Percentiles rank a stretch among this genome's conserved stretches.
Evolutionary conservation across 2,329 filamentous ascomycete species (phyloP).

Genomic region (Monilinia aucupariae): DNA sequence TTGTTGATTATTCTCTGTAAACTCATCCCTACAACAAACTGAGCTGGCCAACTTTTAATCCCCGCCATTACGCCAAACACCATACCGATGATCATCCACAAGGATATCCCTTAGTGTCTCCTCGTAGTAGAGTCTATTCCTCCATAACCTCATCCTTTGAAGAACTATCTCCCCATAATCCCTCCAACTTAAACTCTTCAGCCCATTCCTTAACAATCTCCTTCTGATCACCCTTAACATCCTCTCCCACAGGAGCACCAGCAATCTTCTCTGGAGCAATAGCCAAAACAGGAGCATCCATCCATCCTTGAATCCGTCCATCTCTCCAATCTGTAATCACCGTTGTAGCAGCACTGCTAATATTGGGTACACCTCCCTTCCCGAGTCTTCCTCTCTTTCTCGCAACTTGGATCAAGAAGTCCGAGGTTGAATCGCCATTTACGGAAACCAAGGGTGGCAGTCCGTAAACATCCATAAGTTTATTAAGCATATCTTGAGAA

Average conservation of each 20-base stretch:
- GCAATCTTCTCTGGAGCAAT: slow-evolving; percentile 40
- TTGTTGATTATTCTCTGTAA: slow-evolving; percentile 6
- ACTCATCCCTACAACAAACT: slow-evolving; percentile 2
- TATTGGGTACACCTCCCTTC: slow-evolving; percentile 83
- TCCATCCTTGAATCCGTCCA: slow-evolving; percentile 89
- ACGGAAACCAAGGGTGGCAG: slow-evolving; percentile 70
- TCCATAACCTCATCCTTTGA: slow-evolving; percentile 30
- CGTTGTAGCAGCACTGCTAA: slow-evolving; percentile 80
- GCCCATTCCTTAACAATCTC: slow-evolving; percentile 90
- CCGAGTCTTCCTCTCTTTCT: slow-evolving; percentile 86
- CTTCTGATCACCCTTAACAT: slow-evolving; percentile 62
- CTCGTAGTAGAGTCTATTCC: slow-evolving; percentile 21
- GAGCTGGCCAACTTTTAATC: slow-evolving; percentile 8
- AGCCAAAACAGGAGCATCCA: slow-evolving; percentile 65
- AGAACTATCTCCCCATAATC: slow-evolving; percentile 70
- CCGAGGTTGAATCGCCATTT: slow-evolving; percentile 72
- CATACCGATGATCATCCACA: slow-evolving; percentile 9
- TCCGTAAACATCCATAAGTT: slow-evolving; percentile 78
- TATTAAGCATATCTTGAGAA: slow-evolving; percentile 67
- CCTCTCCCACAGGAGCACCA: slow-evolving; percentile 40
- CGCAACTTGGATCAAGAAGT: slow-evolving; percentile 92
- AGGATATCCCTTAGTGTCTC: not conserved
- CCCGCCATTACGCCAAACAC: slow-evolving; percentile 11
- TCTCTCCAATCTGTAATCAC: slow-evolving; percentile 97
- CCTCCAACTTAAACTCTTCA: slow-evolving; percentile 90